Conservation (phyloP, 305 asterid genomes). For the Salvia sclarea region DNA sequence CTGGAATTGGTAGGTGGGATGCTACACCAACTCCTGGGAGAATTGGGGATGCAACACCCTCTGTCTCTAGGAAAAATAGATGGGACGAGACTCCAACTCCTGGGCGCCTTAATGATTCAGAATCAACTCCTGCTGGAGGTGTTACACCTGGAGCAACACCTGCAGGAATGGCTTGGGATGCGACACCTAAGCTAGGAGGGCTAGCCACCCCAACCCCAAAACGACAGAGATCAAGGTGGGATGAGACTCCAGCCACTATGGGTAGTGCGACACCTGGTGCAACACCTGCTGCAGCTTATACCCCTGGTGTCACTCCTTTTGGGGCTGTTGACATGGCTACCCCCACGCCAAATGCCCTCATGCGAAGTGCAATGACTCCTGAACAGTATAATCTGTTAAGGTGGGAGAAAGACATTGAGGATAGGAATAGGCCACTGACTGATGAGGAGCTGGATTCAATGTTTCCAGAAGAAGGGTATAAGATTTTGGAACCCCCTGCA, state of each 20-base stretch:
- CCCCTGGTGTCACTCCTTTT: slow-evolving; percentile 90
- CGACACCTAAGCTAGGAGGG: slow-evolving; percentile 85
- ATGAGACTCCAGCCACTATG: slow-evolving; percentile 95
- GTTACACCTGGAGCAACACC: slow-evolving; percentile 94
- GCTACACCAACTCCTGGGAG: slow-evolving; percentile 96
- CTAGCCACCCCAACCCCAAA: slow-evolving; percentile 92
- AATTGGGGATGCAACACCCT: slow-evolving; percentile 89
- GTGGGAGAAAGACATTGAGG: slow-evolving; percentile 97
- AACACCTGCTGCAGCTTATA: slow-evolving; percentile 83
- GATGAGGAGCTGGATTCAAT: slow-evolving; percentile 91
- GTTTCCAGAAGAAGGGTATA: slow-evolving; percentile 92
- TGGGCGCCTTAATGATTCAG: slow-evolving; percentile 83
- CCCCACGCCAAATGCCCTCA: slow-evolving; percentile 83
- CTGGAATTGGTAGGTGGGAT: slow-evolving; percentile 97
- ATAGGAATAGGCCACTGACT: slow-evolving; percentile 79
- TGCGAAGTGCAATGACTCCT: slow-evolving; percentile 84
- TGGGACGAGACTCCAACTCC: slow-evolving; percentile 99
- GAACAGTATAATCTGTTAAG: slow-evolving; percentile 86
- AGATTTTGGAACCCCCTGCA: slow-evolving; percentile 85
- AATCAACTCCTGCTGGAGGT: slow-evolving; percentile 94
- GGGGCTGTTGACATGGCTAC: slow-evolving; percentile 88
- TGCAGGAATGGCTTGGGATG: slow-evolving; percentile 97
- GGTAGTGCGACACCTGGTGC: slow-evolving; percentile 96
- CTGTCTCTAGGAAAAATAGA: slow-evolving; percentile 67
- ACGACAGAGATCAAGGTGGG: slow-evolving; percentile 98